Evolutionary conservation across 148 eudicot species (phyloP).

Genomic region (Mesembryanthemum crystallinum): DNA sequence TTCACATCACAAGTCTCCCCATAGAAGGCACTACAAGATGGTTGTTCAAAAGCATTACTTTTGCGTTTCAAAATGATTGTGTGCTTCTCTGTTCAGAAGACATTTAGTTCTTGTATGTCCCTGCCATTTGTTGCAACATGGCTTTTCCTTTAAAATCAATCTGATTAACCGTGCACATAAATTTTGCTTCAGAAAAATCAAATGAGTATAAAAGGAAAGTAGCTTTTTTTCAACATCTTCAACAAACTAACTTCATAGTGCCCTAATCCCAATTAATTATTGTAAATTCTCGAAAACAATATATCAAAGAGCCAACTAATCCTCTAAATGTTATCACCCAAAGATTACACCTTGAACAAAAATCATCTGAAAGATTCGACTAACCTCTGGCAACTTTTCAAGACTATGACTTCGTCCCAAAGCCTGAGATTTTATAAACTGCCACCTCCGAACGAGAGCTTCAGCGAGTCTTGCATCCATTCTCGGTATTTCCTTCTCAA

Average conservation of each 20-base stretch:
- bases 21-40: not conserved
- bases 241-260: too few relatives aligned
- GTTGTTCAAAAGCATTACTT: not conserved
- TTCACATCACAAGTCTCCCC: not conserved
- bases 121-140: too few relatives aligned
- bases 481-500: conserved; percentile 50
- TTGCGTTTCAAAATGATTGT: not conserved
- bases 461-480: conserved; percentile 96
- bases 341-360: not conserved
- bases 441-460: conserved; percentile 80
- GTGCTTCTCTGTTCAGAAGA: not conserved
- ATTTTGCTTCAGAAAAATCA: not conserved
- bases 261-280: too few relatives aligned
- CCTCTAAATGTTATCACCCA: not conserved
- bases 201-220: not conserved
- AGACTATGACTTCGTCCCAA: conserved; percentile 79
- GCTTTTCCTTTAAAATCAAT: not conserved
- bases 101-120: too few relatives aligned
- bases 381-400: conserved; percentile 75
- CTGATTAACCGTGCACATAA: not conserved
- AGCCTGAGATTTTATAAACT: conserved; percentile 75
- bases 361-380: conserved; percentile 16
- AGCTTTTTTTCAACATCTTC: not conserved
- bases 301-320: not conserved
- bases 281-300: not conserved